phyloP scores from a whole-genome alignment of 345 rosid genomes.

The Corchorus capsularis region DNA sequence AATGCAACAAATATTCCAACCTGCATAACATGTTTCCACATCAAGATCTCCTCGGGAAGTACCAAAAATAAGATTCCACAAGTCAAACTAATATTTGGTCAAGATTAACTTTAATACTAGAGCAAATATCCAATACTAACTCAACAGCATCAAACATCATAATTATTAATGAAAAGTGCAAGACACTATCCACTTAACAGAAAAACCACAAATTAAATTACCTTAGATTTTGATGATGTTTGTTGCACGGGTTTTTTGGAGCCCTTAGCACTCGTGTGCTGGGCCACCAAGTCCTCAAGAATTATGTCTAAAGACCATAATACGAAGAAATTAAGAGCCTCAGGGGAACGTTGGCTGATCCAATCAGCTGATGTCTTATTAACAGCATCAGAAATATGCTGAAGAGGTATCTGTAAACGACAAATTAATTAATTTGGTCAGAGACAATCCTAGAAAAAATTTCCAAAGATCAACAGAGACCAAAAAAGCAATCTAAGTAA shows the following conservation, averaged over 20 bases:
- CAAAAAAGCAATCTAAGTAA: not conserved
- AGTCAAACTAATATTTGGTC: not conserved
- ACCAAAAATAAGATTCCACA: not conserved
- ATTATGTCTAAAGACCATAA: constrained; percentile 69
- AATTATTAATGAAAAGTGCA: not conserved
- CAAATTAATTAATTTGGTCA: constrained; percentile 8
- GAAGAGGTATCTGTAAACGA: constrained; percentile 56
- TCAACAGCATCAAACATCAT: not conserved
- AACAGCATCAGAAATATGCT: constrained; percentile 62
- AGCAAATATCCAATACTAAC: not conserved
- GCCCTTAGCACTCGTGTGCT: constrained; percentile 51
- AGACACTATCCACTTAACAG: not conserved
- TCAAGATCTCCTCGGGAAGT: not conserved
- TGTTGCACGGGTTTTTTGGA: constrained; percentile 59
- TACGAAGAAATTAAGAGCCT: constrained; percentile 60
- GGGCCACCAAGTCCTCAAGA: constrained; percentile 56
- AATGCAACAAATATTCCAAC: constrained; percentile 76
- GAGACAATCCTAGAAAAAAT: not conserved
- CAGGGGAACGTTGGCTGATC: constrained; percentile 62
- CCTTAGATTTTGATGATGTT: constrained; percentile 67
- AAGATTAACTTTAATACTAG: not conserved
- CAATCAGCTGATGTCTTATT: constrained; percentile 72
- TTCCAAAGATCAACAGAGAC: not conserved
- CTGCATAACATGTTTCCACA: constrained; percentile 34
- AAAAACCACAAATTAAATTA: constrained; percentile 18